Conservation (phyloP, 2,329 filamentous ascomycete species). For the Lasiodiplodia gonubiensis region DNA sequence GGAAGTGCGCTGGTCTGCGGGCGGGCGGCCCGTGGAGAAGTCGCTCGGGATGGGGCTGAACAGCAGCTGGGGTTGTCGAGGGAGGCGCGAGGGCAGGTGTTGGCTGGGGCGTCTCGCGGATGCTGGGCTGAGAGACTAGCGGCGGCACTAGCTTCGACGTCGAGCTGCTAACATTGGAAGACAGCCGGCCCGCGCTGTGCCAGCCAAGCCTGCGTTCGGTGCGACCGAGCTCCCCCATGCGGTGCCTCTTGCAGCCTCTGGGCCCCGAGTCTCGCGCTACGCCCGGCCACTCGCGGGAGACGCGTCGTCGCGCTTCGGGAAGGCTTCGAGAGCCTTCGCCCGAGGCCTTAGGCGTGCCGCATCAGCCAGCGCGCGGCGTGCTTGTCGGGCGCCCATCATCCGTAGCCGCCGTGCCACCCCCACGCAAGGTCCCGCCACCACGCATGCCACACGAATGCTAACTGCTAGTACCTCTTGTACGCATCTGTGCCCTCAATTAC, state of each 20-base stretch:
- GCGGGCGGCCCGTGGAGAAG: constrained; percentile 27
- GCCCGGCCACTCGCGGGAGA: not conserved
- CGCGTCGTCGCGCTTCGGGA: constrained; percentile 11
- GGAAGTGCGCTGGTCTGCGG: constrained; percentile 39
- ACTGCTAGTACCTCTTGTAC: not conserved
- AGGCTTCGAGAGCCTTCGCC: constrained; percentile 21
- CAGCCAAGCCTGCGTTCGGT: not conserved
- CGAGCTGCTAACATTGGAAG: constrained; percentile 19
- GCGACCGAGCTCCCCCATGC: constrained; percentile 9
- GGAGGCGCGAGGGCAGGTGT: constrained; percentile 17
- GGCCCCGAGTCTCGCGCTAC: constrained; percentile 1
- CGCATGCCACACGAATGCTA: not conserved
- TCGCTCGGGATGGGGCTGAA: constrained; percentile 26
- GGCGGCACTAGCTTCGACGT: constrained; percentile 11
- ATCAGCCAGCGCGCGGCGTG: not conserved
- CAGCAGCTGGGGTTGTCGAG: constrained; percentile 19
- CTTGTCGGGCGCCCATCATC: constrained; percentile 1
- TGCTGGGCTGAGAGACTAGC: constrained; percentile 10
- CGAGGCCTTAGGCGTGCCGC: constrained; percentile 1
- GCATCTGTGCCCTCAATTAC: constrained; percentile 4
- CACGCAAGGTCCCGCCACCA: constrained; percentile 16
- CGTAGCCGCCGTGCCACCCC: not conserved
- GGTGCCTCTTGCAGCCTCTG: constrained; percentile 16
- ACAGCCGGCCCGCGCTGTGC: not conserved
- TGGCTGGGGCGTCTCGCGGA: constrained; percentile 15